Conservation (phyloP, 805 yeast species). For the Suhomyces sp. region DNA sequence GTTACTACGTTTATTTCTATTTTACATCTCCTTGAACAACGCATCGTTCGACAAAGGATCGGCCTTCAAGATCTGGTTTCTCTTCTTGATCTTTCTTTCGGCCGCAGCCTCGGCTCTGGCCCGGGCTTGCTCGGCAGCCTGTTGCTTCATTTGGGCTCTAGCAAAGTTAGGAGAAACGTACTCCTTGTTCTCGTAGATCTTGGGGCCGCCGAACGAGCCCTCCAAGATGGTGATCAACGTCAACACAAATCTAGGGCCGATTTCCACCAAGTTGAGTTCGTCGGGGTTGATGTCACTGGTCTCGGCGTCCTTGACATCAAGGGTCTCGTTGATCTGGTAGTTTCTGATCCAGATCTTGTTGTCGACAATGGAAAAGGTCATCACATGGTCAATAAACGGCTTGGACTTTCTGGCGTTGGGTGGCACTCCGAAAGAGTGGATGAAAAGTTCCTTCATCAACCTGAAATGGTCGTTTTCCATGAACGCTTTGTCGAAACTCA, state of each 20-base stretch:
- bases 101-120: constrained; percentile 76
- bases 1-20: no score
- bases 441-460: constrained; percentile 78
- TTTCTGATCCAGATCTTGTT: constrained; percentile 94
- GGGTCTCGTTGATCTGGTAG: constrained; percentile 76
- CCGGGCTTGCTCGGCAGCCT: constrained; percentile 76
- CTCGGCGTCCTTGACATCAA: constrained; percentile 57
- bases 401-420: constrained; percentile 88
- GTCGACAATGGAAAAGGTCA: constrained; percentile 90
- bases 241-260: constrained; percentile 94
- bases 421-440: constrained; percentile 89
- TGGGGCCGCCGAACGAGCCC: constrained; percentile 97
- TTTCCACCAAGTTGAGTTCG: constrained; percentile 80
- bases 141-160: constrained; percentile 81
- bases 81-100: constrained; percentile 68
- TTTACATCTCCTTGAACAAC: constrained; percentile 51
- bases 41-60: constrained; percentile 83
- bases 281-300: constrained; percentile 40
- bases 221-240: constrained; percentile 88
- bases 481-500: constrained; percentile 83
- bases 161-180: constrained; percentile 94
- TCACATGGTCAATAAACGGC: constrained; percentile 93
- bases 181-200: constrained; percentile 94
- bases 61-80: constrained; percentile 68
- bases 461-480: constrained; percentile 59